Conservation (phyloP, 192 early-diverging fungal species). For the Geranomyces michiganensis region DNA sequence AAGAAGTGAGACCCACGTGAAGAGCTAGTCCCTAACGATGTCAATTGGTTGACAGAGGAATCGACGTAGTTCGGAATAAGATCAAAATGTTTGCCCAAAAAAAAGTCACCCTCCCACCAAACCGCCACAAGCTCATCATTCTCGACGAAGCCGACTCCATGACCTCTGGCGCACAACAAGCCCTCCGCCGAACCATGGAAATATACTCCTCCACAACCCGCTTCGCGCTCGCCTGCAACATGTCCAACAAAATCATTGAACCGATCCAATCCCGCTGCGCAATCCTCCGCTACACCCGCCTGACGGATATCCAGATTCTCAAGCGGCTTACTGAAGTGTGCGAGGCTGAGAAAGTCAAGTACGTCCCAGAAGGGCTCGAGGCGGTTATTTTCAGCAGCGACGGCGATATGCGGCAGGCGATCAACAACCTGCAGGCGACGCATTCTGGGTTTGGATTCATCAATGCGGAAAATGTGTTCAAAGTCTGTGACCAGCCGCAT, state of each 20-base stretch:
- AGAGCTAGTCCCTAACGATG: not conserved
- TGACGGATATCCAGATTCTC: constrained; percentile 80
- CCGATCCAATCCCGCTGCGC: constrained; percentile 96
- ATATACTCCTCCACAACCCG: constrained; percentile 94
- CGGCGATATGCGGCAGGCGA: constrained; percentile 98
- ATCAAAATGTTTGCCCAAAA: constrained; percentile 99
- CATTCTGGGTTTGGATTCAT: constrained; percentile 84
- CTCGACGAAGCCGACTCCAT: constrained; percentile 99
- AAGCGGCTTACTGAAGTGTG: constrained; percentile 84
- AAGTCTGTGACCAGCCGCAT: constrained; percentile 97
- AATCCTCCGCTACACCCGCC: constrained; percentile 80
- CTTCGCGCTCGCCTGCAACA: constrained; percentile 96
- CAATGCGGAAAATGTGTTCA: constrained; percentile 89
- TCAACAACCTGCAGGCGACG: constrained; percentile 95
- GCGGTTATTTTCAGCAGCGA: constrained; percentile 95
- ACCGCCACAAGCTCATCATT: constrained; percentile 74
- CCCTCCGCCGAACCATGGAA: constrained; percentile 97
- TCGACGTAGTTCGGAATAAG: constrained; percentile 92
- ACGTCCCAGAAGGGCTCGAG: constrained; percentile 85
- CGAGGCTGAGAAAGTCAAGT: constrained; percentile 78
- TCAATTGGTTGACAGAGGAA: constrained; percentile 80
- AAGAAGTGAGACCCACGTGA: not conserved
- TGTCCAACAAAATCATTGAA: constrained; percentile 96
- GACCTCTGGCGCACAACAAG: constrained; percentile 96
- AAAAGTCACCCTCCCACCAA: constrained; percentile 91